Evolutionary conservation across 441 rosid species (phyloP).

Genomic region (Breynia disticha): DNA sequence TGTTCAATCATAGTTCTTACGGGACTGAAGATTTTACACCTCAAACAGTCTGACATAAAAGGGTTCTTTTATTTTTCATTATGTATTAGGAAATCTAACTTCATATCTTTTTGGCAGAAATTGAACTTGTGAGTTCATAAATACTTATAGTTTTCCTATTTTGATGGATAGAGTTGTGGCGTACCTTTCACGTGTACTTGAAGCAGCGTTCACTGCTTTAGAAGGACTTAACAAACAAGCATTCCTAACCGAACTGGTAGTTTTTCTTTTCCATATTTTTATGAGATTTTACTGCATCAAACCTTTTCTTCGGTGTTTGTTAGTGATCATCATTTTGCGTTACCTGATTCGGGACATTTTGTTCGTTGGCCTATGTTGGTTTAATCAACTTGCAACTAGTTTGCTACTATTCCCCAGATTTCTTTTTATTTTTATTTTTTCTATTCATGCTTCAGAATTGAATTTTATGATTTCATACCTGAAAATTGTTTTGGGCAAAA

Average conservation of each 20-base stretch:
- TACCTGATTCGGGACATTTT: no score
- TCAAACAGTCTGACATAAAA: neutral
- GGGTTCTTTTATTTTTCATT: neutral
- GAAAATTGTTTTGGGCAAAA: neutral
- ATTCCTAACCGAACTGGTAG: slow-evolving; percentile 92
- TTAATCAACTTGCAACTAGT: no score
- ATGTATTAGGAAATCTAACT: neutral
- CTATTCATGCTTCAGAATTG: neutral
- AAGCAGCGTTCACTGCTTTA: slow-evolving; percentile 89
- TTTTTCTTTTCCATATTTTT: slow-evolving; percentile 7
- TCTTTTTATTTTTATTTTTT: neutral
- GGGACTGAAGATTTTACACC: neutral
- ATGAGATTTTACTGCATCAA: slow-evolving; percentile 3
- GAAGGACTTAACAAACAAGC: slow-evolving; percentile 99
- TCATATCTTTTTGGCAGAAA: neutral
- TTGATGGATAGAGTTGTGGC: slow-evolving; percentile 69
- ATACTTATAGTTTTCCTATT: slow-evolving; percentile 15
- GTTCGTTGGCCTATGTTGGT: no score
- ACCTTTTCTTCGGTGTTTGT: neutral
- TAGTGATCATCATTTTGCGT: neutral
- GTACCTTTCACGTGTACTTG: slow-evolving; percentile 95
- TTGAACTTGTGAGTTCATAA: neutral
- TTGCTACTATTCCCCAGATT: no score
- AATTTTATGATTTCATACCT: neutral
- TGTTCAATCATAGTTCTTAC: no score